Conservation (phyloP, 768 basidiomycete genomes). For the Chiua virens region DNA sequence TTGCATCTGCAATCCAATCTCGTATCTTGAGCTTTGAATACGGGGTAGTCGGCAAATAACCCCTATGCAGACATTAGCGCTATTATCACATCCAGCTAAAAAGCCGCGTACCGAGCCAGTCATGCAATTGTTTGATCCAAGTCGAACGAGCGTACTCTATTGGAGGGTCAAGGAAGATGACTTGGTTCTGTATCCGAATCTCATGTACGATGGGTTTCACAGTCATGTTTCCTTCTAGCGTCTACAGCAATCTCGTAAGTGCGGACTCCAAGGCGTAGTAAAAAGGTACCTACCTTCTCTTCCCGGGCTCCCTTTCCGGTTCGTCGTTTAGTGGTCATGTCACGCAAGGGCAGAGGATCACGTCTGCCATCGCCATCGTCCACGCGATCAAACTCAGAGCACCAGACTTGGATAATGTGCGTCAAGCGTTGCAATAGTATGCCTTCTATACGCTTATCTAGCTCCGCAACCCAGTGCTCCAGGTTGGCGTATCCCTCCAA, state of each 20-base stretch:
- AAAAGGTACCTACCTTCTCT: conserved; percentile 59
- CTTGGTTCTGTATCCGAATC: conserved; percentile 97
- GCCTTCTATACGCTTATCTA: conserved; percentile 80
- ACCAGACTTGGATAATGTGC: conserved; percentile 85
- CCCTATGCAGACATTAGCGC: conserved; percentile 41
- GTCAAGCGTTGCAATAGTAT: conserved; percentile 75
- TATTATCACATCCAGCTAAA: conserved; percentile 38
- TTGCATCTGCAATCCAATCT: conserved; percentile 93
- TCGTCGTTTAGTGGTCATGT: conserved; percentile 63
- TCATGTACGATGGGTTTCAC: conserved; percentile 91
- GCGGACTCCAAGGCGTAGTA: neutral
- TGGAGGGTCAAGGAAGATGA: conserved; percentile 97
- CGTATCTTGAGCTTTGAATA: conserved; percentile 94
- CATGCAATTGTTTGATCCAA: conserved; percentile 89
- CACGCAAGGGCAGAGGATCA: conserved; percentile 50
- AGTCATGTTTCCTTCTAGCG: conserved; percentile 69
- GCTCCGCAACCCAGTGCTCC: conserved; percentile 86
- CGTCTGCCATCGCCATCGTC: conserved; percentile 68
- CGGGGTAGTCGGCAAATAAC: conserved; percentile 84
- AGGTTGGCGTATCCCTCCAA: conserved; percentile 95
- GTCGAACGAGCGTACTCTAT: conserved; percentile 90
- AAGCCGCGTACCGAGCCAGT: conserved; percentile 67
- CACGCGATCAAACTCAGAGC: conserved; percentile 74
- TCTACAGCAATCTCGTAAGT: conserved; percentile 38
- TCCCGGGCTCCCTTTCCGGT: conserved; percentile 72